phyloP scores from a whole-genome alignment of 179 eudicot genomes.

The Amaranthus tricolor region DNA sequence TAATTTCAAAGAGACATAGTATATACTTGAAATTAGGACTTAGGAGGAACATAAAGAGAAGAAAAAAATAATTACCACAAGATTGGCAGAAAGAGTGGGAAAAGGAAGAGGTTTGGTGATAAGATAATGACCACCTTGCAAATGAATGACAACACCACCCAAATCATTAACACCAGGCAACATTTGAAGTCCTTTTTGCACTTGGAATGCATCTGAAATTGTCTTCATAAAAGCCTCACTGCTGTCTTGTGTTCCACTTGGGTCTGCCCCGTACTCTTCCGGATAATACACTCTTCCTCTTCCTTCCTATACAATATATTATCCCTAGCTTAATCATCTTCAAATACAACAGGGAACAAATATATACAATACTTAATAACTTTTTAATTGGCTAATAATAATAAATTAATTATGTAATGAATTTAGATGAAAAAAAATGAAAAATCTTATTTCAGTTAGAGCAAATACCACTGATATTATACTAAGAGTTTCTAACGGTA shows the following conservation, averaged over 20 bases:
- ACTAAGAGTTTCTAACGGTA: too few relatives aligned
- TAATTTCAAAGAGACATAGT: too few relatives aligned
- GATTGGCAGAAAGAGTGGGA: constrained; percentile 45
- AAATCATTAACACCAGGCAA: constrained; percentile 43
- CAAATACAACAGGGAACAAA: too few relatives aligned
- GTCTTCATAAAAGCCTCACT: constrained; percentile 39
- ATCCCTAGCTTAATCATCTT: not conserved
- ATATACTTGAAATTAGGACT: too few relatives aligned
- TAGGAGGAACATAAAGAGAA: not conserved
- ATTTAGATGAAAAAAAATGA: too few relatives aligned
- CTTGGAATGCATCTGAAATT: constrained; percentile 33
- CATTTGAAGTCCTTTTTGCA: constrained; percentile 32
- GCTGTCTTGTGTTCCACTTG: constrained; percentile 50
- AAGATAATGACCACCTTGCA: constrained; percentile 48
- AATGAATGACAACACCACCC: constrained; percentile 51
- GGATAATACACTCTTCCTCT: constrained; percentile 56
- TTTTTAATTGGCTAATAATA: too few relatives aligned
- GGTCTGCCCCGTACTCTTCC: constrained; percentile 58
- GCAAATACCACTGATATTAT: too few relatives aligned
- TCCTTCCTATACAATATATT: constrained; percentile 17
- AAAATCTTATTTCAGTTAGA: too few relatives aligned
- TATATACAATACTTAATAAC: too few relatives aligned
- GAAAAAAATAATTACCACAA: constrained; percentile 34
- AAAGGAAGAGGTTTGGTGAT: constrained; percentile 42
- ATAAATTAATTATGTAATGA: too few relatives aligned